Conservation (phyloP, 1,139 yeast genomes). For the Debaryomycetaceae sp. region DNA sequence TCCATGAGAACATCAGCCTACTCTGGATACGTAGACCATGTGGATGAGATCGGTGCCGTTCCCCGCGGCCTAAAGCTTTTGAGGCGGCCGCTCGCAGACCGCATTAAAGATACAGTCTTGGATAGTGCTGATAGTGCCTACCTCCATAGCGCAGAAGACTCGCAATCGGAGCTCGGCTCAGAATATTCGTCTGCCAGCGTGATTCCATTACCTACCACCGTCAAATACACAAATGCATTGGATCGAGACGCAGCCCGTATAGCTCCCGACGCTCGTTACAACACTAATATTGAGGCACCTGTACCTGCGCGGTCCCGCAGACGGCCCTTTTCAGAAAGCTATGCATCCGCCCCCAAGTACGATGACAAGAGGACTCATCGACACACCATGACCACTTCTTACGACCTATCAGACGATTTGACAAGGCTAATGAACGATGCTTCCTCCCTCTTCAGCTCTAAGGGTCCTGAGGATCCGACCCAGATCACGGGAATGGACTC, state of each 20-base stretch:
- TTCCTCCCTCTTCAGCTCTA: constrained; percentile 9
- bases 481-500: no score
- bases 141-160: background rate
- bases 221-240: background rate
- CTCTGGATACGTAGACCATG: constrained; percentile 13
- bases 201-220: constrained; percentile 10
- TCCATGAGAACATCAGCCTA: no score
- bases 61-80: constrained; percentile 6
- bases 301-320: constrained; percentile 34
- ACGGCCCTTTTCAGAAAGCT: constrained; percentile 27
- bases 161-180: constrained; percentile 4
- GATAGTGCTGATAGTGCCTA: background rate
- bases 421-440: constrained; percentile 34
- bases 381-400: constrained; percentile 1
- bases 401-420: constrained; percentile 23
- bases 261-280: constrained; percentile 14
- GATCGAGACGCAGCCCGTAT: constrained; percentile 1
- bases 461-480: no score
- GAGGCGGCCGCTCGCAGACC: background rate
- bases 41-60: constrained; percentile 8
- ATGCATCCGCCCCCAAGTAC: constrained; percentile 1
- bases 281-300: constrained; percentile 27
- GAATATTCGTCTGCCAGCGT: constrained; percentile 9
- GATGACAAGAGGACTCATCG: background rate
- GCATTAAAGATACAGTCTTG: background rate